Evolutionary conservation across 2,329 filamentous ascomycete genomes (phyloP).

Genomic region (Biscogniauxia mediterranea): DNA sequence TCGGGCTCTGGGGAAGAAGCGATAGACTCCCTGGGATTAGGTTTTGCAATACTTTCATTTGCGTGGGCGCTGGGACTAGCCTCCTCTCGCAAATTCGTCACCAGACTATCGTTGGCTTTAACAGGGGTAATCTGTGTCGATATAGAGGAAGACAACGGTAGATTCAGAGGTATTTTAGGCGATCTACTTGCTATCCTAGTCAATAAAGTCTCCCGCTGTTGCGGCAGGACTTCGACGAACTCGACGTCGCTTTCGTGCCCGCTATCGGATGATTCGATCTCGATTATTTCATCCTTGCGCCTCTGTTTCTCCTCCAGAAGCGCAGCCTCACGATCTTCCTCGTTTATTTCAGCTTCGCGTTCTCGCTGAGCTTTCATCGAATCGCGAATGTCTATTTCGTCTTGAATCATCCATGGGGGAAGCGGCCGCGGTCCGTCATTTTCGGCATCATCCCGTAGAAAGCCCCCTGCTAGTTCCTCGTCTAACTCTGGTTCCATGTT

Average conservation of each 20-base stretch:
- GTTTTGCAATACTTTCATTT: conserved; percentile 5
- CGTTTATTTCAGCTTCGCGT: conserved; percentile 59
- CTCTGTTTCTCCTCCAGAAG: conserved; percentile 51
- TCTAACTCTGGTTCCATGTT: conserved; percentile 11
- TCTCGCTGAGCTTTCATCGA: conserved; percentile 57
- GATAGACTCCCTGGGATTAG: conserved; percentile 7
- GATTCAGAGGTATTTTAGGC: background rate
- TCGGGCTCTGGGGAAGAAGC: conserved; percentile 30
- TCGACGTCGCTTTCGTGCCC: conserved; percentile 54
- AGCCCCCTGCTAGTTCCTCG: conserved; percentile 37
- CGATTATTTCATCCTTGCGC: conserved; percentile 52
- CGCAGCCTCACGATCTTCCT: conserved; percentile 58
- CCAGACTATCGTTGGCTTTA: background rate
- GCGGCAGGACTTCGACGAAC: conserved; percentile 51
- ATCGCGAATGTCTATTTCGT: conserved; percentile 64
- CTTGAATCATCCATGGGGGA: conserved; percentile 69
- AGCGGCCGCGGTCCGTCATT: conserved; percentile 56
- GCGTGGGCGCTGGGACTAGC: background rate
- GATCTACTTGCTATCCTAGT: conserved; percentile 11
- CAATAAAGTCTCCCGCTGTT: conserved; percentile 29
- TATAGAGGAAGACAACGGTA: conserved; percentile 20
- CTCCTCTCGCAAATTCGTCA: background rate
- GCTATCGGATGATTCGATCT: conserved; percentile 59
- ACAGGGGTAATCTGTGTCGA: conserved; percentile 18
- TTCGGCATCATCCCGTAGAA: conserved; percentile 29